Percentiles rank a stretch among this genome's conserved stretches.
Conservation (phyloP, 2,329 filamentous ascomycete species). For the Colletotrichum endophyticum region DNA sequence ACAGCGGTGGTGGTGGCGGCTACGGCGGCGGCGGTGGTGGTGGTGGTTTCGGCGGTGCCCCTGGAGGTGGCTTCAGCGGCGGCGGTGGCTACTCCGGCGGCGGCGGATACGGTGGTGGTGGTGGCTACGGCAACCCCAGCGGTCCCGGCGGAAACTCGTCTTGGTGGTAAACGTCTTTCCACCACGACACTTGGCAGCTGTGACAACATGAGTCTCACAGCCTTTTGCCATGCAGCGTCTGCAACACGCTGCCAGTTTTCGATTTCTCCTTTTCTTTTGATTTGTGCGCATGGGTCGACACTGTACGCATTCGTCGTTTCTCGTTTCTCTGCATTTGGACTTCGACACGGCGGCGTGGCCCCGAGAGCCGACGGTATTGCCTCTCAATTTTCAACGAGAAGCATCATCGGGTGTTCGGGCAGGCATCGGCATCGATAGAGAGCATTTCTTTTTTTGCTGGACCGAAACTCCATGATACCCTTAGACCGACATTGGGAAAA, state of each 20-base stretch:
- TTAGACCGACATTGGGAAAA: conserved; percentile 29
- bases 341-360: conserved; percentile 40
- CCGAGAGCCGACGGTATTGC: conserved; percentile 29
- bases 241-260: conserved; percentile 37
- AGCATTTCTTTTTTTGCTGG: conserved; percentile 27
- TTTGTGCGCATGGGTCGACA: conserved; percentile 19
- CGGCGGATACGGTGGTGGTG: conserved; percentile 50
- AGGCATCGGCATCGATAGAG: conserved; percentile 31
- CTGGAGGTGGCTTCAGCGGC: conserved; percentile 48
- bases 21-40: conserved; percentile 53
- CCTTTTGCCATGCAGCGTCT: conserved; percentile 20
- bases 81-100: conserved; percentile 41
- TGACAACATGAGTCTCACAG: not conserved
- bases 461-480: conserved; percentile 31
- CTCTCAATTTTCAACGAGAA: conserved; percentile 32
- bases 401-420: conserved; percentile 38
- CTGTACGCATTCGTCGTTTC: conserved; percentile 26
- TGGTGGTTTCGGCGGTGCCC: conserved; percentile 55
- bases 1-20: conserved; percentile 39
- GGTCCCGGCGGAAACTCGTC: conserved; percentile 68
- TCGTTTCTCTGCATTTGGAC: conserved; percentile 31
- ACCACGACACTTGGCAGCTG: not conserved
- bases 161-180: conserved; percentile 63
- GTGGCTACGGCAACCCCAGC: conserved; percentile 73
- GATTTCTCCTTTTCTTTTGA: conserved; percentile 15